Evolutionary conservation across 1,284 basidiomycete genomes (phyloP).

Genomic region (Ceratorhiza oryzae-sativae): DNA sequence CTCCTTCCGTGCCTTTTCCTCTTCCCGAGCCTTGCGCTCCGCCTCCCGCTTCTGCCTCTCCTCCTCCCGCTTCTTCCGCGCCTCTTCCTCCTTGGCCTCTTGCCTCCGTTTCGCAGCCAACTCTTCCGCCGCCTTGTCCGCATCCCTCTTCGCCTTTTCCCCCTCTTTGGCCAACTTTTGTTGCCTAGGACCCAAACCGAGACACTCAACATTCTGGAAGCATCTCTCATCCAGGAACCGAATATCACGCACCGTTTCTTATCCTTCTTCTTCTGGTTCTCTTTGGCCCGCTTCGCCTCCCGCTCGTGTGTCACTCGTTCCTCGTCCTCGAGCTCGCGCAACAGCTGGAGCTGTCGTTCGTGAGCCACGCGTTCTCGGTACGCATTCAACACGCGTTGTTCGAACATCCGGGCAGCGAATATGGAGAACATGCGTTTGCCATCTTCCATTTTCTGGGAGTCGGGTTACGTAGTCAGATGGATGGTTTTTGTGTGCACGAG

Average conservation of each 20-base stretch:
- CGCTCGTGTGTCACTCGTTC: constrained; percentile 79
- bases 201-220: constrained; percentile 15
- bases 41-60: constrained; percentile 79
- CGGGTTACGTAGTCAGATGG: constrained; percentile 55
- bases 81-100: constrained; percentile 67
- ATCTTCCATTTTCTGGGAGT: constrained; percentile 91
- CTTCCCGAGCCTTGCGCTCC: constrained; percentile 68
- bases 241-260: constrained; percentile 86
- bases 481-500: constrained; percentile 25
- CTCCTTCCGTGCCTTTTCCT: constrained; percentile 70
- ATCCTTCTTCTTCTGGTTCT: constrained; percentile 99
- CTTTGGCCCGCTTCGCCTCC: constrained; percentile 93
- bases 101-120: constrained; percentile 71
- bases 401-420: constrained; percentile 99
- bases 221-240: constrained; percentile 6
- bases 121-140: constrained; percentile 83
- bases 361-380: constrained; percentile 93
- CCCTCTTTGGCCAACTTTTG: constrained; percentile 94
- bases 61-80: constrained; percentile 73
- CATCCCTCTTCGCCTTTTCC: constrained; percentile 79
- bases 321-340: constrained; percentile 90
- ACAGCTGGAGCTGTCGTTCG: constrained; percentile 84
- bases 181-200: constrained; percentile 59
- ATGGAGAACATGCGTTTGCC: constrained; percentile 99
- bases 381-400: constrained; percentile 93